These are phyloP conservation scores for Xylaria grammica DNA, from an alignment of 495 filamentous ascomycete species.

Conservation along the genomic window DNA sequence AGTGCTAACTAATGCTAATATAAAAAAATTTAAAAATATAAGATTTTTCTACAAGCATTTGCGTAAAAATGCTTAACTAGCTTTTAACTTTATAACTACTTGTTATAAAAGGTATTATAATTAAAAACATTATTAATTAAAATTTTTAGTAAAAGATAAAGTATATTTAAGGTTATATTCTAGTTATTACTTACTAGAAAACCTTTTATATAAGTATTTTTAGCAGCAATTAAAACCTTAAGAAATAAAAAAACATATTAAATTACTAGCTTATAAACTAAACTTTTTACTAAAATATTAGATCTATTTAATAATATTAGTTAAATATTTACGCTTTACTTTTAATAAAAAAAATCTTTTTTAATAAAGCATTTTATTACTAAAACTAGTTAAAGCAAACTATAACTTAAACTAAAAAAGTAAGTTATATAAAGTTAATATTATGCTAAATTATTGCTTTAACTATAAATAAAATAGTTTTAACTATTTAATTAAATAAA, in stretches of 20 bases:
- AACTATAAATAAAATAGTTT: too few relatives aligned
- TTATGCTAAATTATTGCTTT: too few relatives aligned
- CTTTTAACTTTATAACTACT: background rate
- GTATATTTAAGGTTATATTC: background rate
- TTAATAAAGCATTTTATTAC: too few relatives aligned
- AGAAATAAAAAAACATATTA: background rate
- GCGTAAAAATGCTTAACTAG: background rate
- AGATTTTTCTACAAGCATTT: background rate
- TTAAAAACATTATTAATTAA: constrained; percentile 4
- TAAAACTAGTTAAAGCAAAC: too few relatives aligned
- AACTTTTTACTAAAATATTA: too few relatives aligned
- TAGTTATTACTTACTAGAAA: background rate
- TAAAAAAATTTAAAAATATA: background rate
- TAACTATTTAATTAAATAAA: too few relatives aligned
- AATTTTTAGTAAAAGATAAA: constrained; percentile 5
- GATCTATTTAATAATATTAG: too few relatives aligned
- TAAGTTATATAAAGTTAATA: too few relatives aligned
- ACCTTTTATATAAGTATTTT: background rate
- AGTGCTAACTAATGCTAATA: background rate
- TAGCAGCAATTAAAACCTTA: background rate
- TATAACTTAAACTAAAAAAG: too few relatives aligned
- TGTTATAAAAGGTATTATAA: background rate
- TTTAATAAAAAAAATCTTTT: too few relatives aligned
- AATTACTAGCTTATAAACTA: background rate
- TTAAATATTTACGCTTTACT: too few relatives aligned